Evolutionary conservation across 345 rosid genomes (phyloP), one percentile per base, ranked within the genome.

Genomic region (Arabidopsis arenosa): DNA sequence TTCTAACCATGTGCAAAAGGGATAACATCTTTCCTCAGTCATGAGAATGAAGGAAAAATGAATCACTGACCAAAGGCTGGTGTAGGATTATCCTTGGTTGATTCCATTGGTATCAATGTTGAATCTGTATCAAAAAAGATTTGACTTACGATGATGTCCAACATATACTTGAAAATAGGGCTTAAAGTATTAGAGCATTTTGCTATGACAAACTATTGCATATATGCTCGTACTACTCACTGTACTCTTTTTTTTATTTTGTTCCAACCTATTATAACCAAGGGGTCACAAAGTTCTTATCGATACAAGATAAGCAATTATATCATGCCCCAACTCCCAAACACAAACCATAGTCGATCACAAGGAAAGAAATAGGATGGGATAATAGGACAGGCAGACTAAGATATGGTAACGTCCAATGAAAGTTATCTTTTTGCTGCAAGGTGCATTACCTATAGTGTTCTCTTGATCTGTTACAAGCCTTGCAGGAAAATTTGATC

Each of bases 371-470:
- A 44, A 72, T 6, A 61, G 68, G 43, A 48, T 35, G 14, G 43
- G 51, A 59, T 47, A 37, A 28, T 28, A 28, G 44, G 70, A 4
- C 26, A 55, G 41, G 12, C 56, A 51, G 28, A 18, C 40, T 36
- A 45, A 53, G 26, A 41, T 49, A 33, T 68, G 11, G 9, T 36
- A 55, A 70, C 11, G 32, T 48, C 28, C 56, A 65, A 40, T 32
- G 41, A 15, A 61, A 66, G 57, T 43, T 32, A 70, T 61, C 39
- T 49, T 72, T 53, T 30, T 52, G 43, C 74, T 65, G 56, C 62
- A 83, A 77, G 68, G 76, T 74, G 70, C 54, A 55, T 81, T 77
- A 92, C 97, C 92, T 21, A 23, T 78, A 71, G 73, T 79, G 66
- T 81, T 66, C 13, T 39, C 80, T 74, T 79, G 81, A 33, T 79